Conservation (phyloP, 192 early-diverging fungal genomes). For the Entomortierella chlamydospora region DNA sequence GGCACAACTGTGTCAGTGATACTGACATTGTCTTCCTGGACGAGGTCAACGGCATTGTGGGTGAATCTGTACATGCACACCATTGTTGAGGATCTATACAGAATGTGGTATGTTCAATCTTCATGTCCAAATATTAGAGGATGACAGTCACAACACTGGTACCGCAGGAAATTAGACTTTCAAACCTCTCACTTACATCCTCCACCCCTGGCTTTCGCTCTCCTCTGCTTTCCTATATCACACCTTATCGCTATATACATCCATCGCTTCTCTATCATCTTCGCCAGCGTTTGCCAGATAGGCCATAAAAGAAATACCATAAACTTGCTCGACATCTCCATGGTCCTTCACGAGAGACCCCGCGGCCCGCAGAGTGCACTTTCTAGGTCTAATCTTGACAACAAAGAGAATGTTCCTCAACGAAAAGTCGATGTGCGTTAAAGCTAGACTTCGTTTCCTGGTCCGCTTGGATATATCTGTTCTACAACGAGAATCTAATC, state of each 20-base stretch:
- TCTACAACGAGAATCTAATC: neutral
- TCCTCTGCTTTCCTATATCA: too few relatives aligned
- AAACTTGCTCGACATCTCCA: neutral
- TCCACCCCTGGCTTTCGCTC: too few relatives aligned
- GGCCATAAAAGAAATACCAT: too few relatives aligned
- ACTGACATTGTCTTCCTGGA: constrained; percentile 4
- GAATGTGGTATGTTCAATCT: too few relatives aligned
- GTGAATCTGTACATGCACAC: constrained; percentile 37
- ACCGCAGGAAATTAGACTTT: neutral
- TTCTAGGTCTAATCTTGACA: neutral
- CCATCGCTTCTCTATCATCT: neutral
- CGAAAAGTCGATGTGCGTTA: neutral
- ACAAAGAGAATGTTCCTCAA: constrained; percentile 13
- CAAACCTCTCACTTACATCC: too few relatives aligned
- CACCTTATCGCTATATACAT: too few relatives aligned
- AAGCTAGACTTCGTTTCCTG: neutral
- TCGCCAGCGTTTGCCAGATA: too few relatives aligned
- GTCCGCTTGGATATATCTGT: neutral
- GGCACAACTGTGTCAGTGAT: neutral
- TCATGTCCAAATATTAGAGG: neutral
- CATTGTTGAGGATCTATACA: constrained; percentile 23
- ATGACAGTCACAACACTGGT: neutral
- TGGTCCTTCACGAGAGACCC: neutral
- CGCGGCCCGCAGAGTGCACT: neutral
- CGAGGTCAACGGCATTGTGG: constrained; percentile 15